A percentile compares a stretch with the other conserved stretches of the same genome.
These are phyloP conservation scores for Collybia sordida DNA, from an alignment of 768 basidiomycete species.

Conservation along the genomic window DNA sequence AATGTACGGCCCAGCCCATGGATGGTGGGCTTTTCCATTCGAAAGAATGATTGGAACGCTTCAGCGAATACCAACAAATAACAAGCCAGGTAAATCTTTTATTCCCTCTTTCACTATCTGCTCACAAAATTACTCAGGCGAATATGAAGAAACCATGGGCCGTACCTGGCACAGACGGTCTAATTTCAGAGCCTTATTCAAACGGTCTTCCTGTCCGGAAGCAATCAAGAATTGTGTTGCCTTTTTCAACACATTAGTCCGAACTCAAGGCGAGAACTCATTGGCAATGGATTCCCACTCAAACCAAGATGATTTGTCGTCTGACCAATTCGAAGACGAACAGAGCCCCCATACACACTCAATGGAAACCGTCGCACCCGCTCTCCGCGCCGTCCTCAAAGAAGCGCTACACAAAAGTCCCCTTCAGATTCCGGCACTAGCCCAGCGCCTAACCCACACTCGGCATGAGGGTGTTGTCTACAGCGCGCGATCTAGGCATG, in stretches of 20 bases:
- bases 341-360: neutral
- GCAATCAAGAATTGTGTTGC: slow-evolving; percentile 1
- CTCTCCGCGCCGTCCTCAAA: neutral
- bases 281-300: slow-evolving; percentile 1
- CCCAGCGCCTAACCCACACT: neutral
- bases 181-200: slow-evolving; percentile 13
- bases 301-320: neutral
- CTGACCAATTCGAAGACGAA: slow-evolving; percentile 1
- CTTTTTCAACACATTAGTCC: slow-evolving; percentile 7
- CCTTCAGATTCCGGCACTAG: neutral
- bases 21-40: slow-evolving; percentile 40
- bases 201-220: slow-evolving; percentile 5
- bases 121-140: neutral
- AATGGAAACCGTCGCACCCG: neutral
- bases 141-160: slow-evolving; percentile 14
- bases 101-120: neutral
- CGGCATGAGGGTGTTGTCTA: slow-evolving; percentile 5
- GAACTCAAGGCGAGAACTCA: neutral
- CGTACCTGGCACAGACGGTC: slow-evolving; percentile 11
- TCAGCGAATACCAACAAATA: slow-evolving; percentile 31
- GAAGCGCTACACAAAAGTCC: neutral
- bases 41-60: slow-evolving; percentile 35
- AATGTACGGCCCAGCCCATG: slow-evolving; percentile 30
- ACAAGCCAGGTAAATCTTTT: slow-evolving; percentile 15
- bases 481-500: slow-evolving; percentile 6